phyloP scores from a whole-genome alignment of 768 basidiomycete genomes.

The Hypholoma sublateritium region DNA sequence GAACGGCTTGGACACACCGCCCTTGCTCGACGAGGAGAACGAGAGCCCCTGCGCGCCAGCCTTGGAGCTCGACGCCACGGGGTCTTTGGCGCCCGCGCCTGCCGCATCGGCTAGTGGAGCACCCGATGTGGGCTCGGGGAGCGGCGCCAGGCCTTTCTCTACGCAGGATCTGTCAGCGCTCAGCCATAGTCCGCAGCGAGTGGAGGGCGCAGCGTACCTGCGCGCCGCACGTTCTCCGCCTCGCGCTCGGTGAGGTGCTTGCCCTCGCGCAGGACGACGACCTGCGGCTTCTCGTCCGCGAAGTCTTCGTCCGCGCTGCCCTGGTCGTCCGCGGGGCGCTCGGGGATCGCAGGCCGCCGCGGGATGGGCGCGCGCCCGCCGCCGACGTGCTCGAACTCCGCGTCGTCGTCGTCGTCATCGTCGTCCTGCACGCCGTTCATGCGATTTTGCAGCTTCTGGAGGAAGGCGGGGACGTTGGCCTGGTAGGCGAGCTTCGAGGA shows the following conservation, averaged over 20 bases:
- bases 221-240: constrained; percentile 73
- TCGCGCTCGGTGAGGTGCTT: constrained; percentile 83
- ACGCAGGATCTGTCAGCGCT: constrained; percentile 4
- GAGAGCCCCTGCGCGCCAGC: constrained; percentile 32
- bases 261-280: constrained; percentile 86
- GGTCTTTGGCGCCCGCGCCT: constrained; percentile 22
- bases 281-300: constrained; percentile 81
- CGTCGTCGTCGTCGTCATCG: constrained; percentile 44
- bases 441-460: constrained; percentile 63
- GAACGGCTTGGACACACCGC: constrained; percentile 14
- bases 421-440: constrained; percentile 55
- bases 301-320: constrained; percentile 66
- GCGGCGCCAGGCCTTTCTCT: constrained; percentile 65
- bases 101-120: constrained; percentile 20
- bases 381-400: constrained; percentile 63
- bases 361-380: constrained; percentile 76
- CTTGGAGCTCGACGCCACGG: constrained; percentile 16
- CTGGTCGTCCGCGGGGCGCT: constrained; percentile 64
- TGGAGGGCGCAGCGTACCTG: constrained; percentile 42
- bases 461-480: constrained; percentile 59
- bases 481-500: constrained; percentile 70
- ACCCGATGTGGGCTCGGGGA: constrained; percentile 35
- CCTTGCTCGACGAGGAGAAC: constrained; percentile 43
- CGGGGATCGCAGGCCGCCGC: constrained; percentile 67
- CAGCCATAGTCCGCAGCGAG: not conserved